A percentile compares a stretch with the other conserved stretches of the same genome.
Evolutionary conservation across 2,329 filamentous ascomycete species (phyloP).

Genomic region (Cladosporium austrohemisphaericum): DNA sequence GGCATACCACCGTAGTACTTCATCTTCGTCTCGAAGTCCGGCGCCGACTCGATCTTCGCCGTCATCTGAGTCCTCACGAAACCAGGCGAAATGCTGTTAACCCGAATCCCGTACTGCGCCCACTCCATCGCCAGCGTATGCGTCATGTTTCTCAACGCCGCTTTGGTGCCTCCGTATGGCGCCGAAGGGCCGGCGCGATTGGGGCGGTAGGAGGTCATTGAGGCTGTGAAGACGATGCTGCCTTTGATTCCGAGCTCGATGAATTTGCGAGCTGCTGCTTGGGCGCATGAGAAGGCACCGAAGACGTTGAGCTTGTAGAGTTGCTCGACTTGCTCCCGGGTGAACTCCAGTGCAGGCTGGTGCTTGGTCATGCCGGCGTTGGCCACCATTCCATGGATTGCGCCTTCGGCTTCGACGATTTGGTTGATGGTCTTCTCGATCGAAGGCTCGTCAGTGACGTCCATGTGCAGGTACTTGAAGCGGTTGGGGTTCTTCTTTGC

Average conservation of each 20-base stretch:
- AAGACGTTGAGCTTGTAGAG: conserved; percentile 38
- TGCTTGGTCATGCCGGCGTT: conserved; percentile 31
- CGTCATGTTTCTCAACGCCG: conserved; percentile 26
- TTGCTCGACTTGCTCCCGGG: conserved; percentile 29
- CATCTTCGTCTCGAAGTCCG: conserved; percentile 12
- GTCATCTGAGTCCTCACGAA: conserved; percentile 24
- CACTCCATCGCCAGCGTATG: conserved; percentile 35
- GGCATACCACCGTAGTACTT: conserved; percentile 53
- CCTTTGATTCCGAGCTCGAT: conserved; percentile 33
- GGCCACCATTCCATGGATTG: conserved; percentile 28
- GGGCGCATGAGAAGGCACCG: conserved; percentile 35
- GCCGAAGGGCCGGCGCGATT: conserved; percentile 31
- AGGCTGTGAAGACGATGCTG: conserved; percentile 36
- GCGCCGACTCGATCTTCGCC: conserved; percentile 12
- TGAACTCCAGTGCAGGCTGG: conserved; percentile 29
- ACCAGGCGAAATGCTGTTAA: conserved; percentile 26
- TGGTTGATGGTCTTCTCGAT: conserved; percentile 24
- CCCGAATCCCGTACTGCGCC: conserved; percentile 27
- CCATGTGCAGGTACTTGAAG: conserved; percentile 31
- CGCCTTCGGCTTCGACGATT: conserved; percentile 24
- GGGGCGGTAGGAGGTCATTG: conserved; percentile 34
- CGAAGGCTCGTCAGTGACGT: conserved; percentile 27
- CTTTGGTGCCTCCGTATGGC: conserved; percentile 28
- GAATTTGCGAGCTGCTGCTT: conserved; percentile 35
- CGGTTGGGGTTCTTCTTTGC: conserved; percentile 26